Percentiles rank a stretch among this genome's conserved stretches.
Evolutionary conservation across 2,329 filamentous ascomycete species (phyloP).

Genomic region (Talaromyces sp.): DNA sequence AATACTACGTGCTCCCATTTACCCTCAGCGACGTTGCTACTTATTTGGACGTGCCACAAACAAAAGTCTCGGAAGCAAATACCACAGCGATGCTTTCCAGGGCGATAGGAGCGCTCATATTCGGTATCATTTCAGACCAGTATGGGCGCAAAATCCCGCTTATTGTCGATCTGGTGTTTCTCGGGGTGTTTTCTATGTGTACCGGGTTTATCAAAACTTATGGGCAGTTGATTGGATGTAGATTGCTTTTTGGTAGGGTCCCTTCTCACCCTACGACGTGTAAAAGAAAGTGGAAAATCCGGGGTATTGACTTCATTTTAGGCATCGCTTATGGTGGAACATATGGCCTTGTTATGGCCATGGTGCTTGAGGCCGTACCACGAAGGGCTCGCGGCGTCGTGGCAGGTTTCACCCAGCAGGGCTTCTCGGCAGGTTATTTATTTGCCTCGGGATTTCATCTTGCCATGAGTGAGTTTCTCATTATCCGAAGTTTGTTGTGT

Average conservation of each 20-base stretch:
- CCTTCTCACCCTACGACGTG: not conserved
- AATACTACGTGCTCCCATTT: constrained; percentile 6
- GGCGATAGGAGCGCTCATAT: not conserved
- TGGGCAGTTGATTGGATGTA: constrained; percentile 2
- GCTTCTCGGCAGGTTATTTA: constrained; percentile 2
- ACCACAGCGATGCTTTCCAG: constrained; percentile 7
- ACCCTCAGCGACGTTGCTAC: constrained; percentile 1
- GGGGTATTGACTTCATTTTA: not conserved
- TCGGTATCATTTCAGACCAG: constrained; percentile 2
- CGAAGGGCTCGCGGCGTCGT: constrained; percentile 1
- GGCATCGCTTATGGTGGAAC: constrained; percentile 4
- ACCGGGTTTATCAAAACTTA: constrained; percentile 1
- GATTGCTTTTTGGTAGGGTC: constrained; percentile 1
- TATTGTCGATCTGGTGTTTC: constrained; percentile 2
- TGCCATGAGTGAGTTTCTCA: constrained; percentile 4
- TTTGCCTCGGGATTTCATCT: constrained; percentile 7
- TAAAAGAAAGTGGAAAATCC: not conserved
- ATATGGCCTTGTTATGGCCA: constrained; percentile 4
- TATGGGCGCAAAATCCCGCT: constrained; percentile 7
- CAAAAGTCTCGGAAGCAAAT: constrained; percentile 6
- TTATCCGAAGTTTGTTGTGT: not conserved
- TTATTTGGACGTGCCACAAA: not conserved
- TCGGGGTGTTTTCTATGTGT: constrained; percentile 2
- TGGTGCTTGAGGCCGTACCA: constrained; percentile 6
- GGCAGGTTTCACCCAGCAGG: constrained; percentile 5